phyloP scores from a whole-genome alignment of 78 protist species.

The Pirum gemmata region DNA sequence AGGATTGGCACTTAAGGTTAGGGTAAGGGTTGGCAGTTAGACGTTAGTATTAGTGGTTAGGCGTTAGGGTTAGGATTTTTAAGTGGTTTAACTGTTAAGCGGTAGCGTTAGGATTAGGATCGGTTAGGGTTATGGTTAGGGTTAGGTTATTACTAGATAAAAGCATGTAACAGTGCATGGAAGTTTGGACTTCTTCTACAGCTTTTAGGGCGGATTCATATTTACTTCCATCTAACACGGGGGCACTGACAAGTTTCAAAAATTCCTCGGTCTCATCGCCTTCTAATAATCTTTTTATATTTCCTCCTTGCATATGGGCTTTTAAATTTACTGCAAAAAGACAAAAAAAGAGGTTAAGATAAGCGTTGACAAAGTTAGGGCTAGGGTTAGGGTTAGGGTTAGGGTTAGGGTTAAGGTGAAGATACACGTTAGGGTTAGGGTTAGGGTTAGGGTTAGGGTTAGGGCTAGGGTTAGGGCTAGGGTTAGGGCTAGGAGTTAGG shows the following conservation, averaged over 20 bases:
- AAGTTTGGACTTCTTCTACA: neutral
- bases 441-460: neutral
- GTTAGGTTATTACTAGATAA: neutral
- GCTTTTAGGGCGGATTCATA: neutral
- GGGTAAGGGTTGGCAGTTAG: no score
- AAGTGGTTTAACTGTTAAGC: no score
- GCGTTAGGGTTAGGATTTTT: no score
- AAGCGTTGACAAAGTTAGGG: neutral
- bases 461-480: neutral
- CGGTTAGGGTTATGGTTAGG: no score
- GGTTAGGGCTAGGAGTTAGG: neutral
- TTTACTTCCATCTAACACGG: neutral
- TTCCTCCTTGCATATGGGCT: neutral
- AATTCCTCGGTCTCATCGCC: neutral
- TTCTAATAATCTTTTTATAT: neutral
- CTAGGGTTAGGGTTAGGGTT: neutral
- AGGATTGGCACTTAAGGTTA: no score
- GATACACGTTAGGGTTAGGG: neutral
- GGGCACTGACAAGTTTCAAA: neutral
- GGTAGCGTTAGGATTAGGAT: no score
- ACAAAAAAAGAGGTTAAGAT: neutral
- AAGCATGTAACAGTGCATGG: neutral
- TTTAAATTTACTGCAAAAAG: neutral
- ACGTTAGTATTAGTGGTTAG: no score
- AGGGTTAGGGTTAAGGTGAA: neutral